phyloP scores from a whole-genome alignment of 2,329 filamentous ascomycete genomes.

The Penicillium sp. region DNA sequence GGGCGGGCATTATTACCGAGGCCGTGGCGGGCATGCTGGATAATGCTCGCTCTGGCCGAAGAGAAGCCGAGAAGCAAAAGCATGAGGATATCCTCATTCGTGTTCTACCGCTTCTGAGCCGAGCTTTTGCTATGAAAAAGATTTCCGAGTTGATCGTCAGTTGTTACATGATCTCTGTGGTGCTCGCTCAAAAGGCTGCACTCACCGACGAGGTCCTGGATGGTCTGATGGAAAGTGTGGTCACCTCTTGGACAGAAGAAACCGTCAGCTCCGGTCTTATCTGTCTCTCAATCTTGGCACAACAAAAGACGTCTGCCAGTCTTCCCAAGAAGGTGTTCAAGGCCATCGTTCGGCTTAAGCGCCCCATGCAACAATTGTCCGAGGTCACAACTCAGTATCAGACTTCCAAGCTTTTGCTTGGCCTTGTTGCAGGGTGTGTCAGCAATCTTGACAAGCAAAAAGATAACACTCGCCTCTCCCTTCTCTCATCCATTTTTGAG shows the following conservation, averaged over 20 bases:
- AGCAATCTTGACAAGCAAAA: conserved; percentile 36
- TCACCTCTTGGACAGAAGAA: conserved; percentile 72
- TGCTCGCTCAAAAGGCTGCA: conserved; percentile 79
- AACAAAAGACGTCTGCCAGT: conserved; percentile 71
- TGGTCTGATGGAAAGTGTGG: conserved; percentile 86
- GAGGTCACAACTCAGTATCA: conserved; percentile 38
- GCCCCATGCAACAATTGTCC: conserved; percentile 35
- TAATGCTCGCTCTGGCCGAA: conserved; percentile 71
- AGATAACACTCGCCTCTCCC: conserved; percentile 48
- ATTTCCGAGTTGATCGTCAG: conserved; percentile 79
- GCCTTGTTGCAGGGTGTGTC: conserved; percentile 40
- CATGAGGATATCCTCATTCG: conserved; percentile 75
- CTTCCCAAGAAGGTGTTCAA: conserved; percentile 72
- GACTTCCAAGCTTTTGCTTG: conserved; percentile 39
- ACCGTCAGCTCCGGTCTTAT: conserved; percentile 74
- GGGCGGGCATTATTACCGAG: conserved; percentile 86
- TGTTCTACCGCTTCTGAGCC: conserved; percentile 70
- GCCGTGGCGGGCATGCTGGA: conserved; percentile 82
- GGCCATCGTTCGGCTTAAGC: conserved; percentile 40
- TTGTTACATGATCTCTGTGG: conserved; percentile 86
- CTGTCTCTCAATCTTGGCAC: conserved; percentile 78
- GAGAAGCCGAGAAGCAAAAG: conserved; percentile 74
- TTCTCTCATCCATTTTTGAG: conserved; percentile 43
- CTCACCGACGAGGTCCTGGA: conserved; percentile 80
- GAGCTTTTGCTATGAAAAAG: conserved; percentile 73